Base-by-base conservation (phyloP, 352 stramenopile genomes). In the Hyaloperonospora brassicae region DNA sequence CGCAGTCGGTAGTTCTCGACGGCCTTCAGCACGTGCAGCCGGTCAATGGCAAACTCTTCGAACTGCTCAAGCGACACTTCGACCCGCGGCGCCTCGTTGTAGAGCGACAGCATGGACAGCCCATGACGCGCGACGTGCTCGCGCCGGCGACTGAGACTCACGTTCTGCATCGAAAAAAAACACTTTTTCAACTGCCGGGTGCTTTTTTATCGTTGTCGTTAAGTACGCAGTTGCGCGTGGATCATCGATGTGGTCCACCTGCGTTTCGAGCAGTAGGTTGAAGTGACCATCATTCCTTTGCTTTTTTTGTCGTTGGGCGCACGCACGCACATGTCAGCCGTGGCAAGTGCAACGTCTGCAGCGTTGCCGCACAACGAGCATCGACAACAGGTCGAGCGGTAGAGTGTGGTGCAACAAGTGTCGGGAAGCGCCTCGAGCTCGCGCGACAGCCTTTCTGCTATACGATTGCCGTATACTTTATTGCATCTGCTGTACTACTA, bases 31-130 rank as follows among this genome's bases (percentile, higher is more conserved):
- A 88, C 73, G 40, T 97, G 90, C 62, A 99, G 75, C 3, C 97
- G 75, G 57, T 98, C 93, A 46, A 99, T 93, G 4, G 97, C 95
- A 68, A 97, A 97, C 47, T 97, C 81, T 70, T 99, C 96, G 82
- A 99, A 99, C 62, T 98, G 90, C 64, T 99, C 95, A 34, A 99
- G 70, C 59, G 87, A 98, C 40, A 99, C 79, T 70, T 98, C 96
- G 11, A 97, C 81, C 40, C 85, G 70, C 17, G 96, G 96, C 51
- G 94, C 79, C 47, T 97, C 80, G 14, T 88, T 83, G 69, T 99
- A 99, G 65, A 99, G 84, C 47, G 84, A 95, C 50, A 96, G 72
- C 70, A 87, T 90, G 43, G 79, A 80, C 30, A 73, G 49, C 21
- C 66, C 65, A 41, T 72, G 59, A 35, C 62, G 61, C 44, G 73